Conservation (phyloP, 2,329 filamentous ascomycete genomes). For the Alternaria longipes region DNA sequence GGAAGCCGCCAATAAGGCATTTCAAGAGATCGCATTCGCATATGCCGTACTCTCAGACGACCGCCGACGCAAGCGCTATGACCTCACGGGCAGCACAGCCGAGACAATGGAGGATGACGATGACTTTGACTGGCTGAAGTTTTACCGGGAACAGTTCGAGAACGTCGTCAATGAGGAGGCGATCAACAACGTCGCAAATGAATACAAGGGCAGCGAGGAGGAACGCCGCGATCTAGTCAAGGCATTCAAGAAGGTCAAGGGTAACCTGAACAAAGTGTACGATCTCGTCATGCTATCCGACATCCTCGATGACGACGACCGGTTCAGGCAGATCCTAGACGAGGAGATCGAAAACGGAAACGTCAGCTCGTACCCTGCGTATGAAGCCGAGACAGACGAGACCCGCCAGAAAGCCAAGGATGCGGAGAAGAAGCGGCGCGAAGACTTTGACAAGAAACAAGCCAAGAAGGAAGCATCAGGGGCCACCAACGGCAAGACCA, state of each 20-base stretch:
- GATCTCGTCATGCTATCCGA: constrained; percentile 87
- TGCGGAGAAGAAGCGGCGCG: constrained; percentile 48
- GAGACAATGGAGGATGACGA: constrained; percentile 79
- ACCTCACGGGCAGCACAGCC: constrained; percentile 86
- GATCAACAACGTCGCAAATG: constrained; percentile 76
- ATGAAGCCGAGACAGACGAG: constrained; percentile 69
- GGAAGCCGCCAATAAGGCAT: constrained; percentile 77
- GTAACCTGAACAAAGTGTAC: constrained; percentile 80
- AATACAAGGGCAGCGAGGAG: constrained; percentile 88
- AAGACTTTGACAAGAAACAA: constrained; percentile 59
- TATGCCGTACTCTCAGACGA: constrained; percentile 92
- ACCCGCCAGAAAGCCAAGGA: constrained; percentile 43
- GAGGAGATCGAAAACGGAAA: constrained; percentile 76
- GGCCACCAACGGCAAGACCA: constrained; percentile 37
- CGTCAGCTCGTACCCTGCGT: constrained; percentile 72
- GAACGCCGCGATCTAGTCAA: constrained; percentile 80
- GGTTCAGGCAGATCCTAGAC: constrained; percentile 84
- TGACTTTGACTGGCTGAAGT: constrained; percentile 86
- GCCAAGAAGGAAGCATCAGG: constrained; percentile 67
- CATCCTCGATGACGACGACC: constrained; percentile 81
- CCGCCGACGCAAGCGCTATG: constrained; percentile 82
- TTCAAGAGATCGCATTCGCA: constrained; percentile 91
- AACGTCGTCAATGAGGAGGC: constrained; percentile 77
- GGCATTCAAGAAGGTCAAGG: constrained; percentile 77
- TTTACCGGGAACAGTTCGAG: constrained; percentile 84